Evolutionary conservation across 805 yeast species (phyloP).

Genomic region (Diddensiella caesifluorescens): DNA sequence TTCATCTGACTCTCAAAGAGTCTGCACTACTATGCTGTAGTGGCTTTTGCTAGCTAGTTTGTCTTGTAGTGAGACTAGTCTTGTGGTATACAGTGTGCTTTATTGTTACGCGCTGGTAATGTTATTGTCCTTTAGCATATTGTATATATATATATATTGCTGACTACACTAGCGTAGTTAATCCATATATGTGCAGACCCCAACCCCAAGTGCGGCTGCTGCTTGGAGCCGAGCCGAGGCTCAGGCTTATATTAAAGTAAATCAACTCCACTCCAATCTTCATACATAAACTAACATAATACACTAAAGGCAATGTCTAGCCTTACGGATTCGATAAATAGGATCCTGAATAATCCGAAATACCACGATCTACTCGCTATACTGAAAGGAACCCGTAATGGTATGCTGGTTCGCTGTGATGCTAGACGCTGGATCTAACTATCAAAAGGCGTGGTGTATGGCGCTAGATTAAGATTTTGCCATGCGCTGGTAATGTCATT

Average conservation of each 20-base stretch:
- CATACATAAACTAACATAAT: background rate
- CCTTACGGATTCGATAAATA: constrained; percentile 18
- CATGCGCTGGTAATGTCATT: constrained; percentile 60
- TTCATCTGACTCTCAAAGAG: background rate
- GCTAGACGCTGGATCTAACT: constrained; percentile 16
- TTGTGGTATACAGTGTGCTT: too few relatives aligned
- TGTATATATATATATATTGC: too few relatives aligned
- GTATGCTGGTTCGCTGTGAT: constrained; percentile 17
- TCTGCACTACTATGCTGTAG: too few relatives aligned
- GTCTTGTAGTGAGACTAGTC: too few relatives aligned
- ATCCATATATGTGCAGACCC: too few relatives aligned
- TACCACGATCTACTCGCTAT: constrained; percentile 35
- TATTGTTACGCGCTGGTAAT: too few relatives aligned
- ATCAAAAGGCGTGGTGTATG: constrained; percentile 47
- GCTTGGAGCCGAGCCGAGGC: too few relatives aligned
- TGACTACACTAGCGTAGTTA: too few relatives aligned
- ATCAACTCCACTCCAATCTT: background rate
- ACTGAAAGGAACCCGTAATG: constrained; percentile 39
- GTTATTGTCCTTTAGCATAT: too few relatives aligned
- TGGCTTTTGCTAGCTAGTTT: too few relatives aligned
- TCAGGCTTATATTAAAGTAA: too few relatives aligned
- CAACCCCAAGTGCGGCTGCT: too few relatives aligned
- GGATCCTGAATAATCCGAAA: constrained; percentile 32
- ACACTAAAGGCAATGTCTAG: constrained; percentile 1
- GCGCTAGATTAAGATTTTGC: constrained; percentile 56